A percentile compares a stretch with the other conserved stretches of the same genome.
phyloP scores from a whole-genome alignment of 179 eudicot species.

The Vitellaria paradoxa region DNA sequence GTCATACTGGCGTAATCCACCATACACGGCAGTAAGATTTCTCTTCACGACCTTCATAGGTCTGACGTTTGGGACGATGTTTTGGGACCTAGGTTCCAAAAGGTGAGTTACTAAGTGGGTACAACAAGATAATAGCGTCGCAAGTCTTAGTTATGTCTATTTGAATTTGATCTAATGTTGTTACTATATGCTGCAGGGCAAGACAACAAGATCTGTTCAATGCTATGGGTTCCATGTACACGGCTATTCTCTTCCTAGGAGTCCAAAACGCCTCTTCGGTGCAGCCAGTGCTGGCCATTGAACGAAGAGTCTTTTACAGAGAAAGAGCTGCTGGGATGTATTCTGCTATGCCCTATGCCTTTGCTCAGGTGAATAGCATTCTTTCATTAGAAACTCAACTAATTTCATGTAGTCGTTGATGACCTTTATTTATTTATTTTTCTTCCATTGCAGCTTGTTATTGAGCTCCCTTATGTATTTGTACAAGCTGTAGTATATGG shows the following conservation, averaged over 20 bases:
- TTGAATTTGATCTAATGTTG: neutral
- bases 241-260: constrained; percentile 64
- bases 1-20: constrained; percentile 81
- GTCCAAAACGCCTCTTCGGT: constrained; percentile 53
- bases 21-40: constrained; percentile 59
- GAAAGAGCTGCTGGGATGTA: constrained; percentile 90
- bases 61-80: constrained; percentile 57
- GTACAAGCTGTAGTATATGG: constrained; percentile 54
- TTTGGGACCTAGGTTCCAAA: constrained; percentile 68
- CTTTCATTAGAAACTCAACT: neutral
- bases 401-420: neutral
- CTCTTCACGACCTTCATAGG: constrained; percentile 52
- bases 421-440: neutral
- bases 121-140: no score
- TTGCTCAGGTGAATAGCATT: constrained; percentile 50
- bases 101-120: constrained; percentile 31
- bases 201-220: constrained; percentile 37
- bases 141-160: neutral
- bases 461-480: constrained; percentile 62
- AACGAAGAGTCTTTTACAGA: constrained; percentile 74
- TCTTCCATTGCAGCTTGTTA: constrained; percentile 36
- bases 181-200: constrained; percentile 20
- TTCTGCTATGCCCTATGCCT: constrained; percentile 75
- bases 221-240: constrained; percentile 82
- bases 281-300: constrained; percentile 68